Percentiles rank a stretch among this genome's conserved stretches.
Conservation (phyloP, 2,329 filamentous ascomycete genomes). For the Colletotrichum sp. region DNA sequence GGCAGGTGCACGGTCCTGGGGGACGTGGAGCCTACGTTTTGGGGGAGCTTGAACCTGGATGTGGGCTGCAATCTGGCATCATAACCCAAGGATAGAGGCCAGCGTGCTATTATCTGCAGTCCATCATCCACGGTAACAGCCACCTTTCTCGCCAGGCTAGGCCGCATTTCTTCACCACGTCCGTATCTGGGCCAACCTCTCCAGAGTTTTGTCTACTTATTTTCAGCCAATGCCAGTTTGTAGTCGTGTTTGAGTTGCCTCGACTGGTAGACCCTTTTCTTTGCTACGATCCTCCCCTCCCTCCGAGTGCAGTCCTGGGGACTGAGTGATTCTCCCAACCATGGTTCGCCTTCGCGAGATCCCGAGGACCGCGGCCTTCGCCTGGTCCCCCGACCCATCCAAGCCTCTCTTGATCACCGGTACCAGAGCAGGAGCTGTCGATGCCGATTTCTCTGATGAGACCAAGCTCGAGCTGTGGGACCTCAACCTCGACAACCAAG, state of each 20-base stretch:
- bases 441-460: slow-evolving; percentile 97
- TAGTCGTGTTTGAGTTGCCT: background rate
- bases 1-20: slow-evolving; percentile 12
- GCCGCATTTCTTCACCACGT: slow-evolving; percentile 4
- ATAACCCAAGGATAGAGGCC: slow-evolving; percentile 19
- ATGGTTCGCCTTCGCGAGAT: slow-evolving; percentile 99
- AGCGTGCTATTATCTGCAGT: background rate
- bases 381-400: slow-evolving; percentile 85
- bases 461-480: slow-evolving; percentile 98
- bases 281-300: background rate
- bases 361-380: slow-evolving; percentile 93
- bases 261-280: slow-evolving; percentile 1
- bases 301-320: slow-evolving; percentile 19
- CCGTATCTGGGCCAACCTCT: slow-evolving; percentile 1
- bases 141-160: slow-evolving; percentile 17
- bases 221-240: slow-evolving; percentile 16
- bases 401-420: slow-evolving; percentile 89
- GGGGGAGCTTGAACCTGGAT: slow-evolving; percentile 11
- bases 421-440: slow-evolving; percentile 92
- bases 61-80: slow-evolving; percentile 25
- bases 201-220: background rate
- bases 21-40: background rate
- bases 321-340: slow-evolving; percentile 36
- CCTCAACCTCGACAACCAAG: slow-evolving; percentile 77
- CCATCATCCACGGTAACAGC: slow-evolving; percentile 7